phyloP scores from a whole-genome alignment of 805 yeast species.

The Starmerella tilneyi region DNA sequence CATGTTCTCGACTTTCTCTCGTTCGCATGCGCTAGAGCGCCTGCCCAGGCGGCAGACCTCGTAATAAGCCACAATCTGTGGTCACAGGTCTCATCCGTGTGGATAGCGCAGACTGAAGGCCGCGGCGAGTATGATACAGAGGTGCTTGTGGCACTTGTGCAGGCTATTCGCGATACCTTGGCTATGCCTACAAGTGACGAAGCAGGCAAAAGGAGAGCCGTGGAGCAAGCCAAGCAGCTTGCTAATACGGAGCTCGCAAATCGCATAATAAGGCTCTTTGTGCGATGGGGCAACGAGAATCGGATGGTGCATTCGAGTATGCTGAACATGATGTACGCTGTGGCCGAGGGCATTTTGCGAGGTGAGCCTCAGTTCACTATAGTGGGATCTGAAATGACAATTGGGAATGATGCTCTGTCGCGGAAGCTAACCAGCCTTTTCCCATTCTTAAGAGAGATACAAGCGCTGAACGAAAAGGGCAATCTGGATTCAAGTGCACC shows the following conservation, averaged over 20 bases:
- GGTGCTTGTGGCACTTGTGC: background rate
- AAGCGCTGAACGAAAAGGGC: no score
- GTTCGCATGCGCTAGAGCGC: slow-evolving; percentile 2
- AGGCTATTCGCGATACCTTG: slow-evolving; percentile 13
- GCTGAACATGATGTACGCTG: slow-evolving; percentile 41
- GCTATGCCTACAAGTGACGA: no score
- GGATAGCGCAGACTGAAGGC: background rate
- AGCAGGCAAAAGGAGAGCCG: no score
- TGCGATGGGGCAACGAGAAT: slow-evolving; percentile 42
- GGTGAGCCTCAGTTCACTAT: slow-evolving; percentile 1
- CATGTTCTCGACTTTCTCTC: slow-evolving; percentile 6
- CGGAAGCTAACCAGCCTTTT: background rate
- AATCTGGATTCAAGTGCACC: no score
- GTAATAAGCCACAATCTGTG: slow-evolving; percentile 3
- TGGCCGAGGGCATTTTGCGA: slow-evolving; percentile 6
- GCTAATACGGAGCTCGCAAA: slow-evolving; percentile 45
- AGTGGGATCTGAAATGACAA: background rate
- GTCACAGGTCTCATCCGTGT: background rate
- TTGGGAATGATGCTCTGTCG: no score
- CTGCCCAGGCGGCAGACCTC: background rate
- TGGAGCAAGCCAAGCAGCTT: slow-evolving; percentile 33
- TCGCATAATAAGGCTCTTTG: slow-evolving; percentile 34
- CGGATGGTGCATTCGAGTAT: slow-evolving; percentile 67
- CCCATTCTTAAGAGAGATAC: background rate
- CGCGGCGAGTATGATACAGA: slow-evolving; percentile 1